phyloP scores from a whole-genome alignment of 257 asterid species.

The Nicotiana otophora region DNA sequence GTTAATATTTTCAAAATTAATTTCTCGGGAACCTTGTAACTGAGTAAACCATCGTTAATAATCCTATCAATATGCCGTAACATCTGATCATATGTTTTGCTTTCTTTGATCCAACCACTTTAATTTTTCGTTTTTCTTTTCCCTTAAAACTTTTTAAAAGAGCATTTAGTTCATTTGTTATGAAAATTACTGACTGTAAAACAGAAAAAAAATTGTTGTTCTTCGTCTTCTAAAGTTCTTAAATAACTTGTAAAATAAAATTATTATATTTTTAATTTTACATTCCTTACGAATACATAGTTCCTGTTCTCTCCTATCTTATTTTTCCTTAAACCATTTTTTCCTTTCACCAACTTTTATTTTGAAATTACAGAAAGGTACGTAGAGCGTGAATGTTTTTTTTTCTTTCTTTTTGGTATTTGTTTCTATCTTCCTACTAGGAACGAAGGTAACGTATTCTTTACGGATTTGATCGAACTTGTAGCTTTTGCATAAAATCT shows the following conservation, averaged over 20 bases:
- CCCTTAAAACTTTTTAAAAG: neutral
- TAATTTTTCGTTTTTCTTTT: neutral
- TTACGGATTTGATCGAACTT: too few species aligned
- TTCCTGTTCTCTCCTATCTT: neutral
- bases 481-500: fast-evolving
- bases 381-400: neutral
- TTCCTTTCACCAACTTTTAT: neutral
- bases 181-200: neutral
- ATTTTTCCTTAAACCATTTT: neutral
- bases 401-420: neutral
- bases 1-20: too few species aligned
- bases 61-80: neutral
- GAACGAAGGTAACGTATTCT: too few species aligned
- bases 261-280: neutral
- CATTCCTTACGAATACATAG: neutral
- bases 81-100: neutral
- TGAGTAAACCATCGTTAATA: neutral
- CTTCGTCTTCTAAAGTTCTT: neutral
- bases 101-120: neutral
- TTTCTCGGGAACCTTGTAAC: neutral
- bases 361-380: neutral
- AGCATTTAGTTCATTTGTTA: too few species aligned
- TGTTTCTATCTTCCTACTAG: neutral
- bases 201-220: neutral
- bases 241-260: neutral